Evolutionary conservation across 768 basidiomycete genomes (phyloP).

Genomic region (Pisolithus tinctorius): DNA sequence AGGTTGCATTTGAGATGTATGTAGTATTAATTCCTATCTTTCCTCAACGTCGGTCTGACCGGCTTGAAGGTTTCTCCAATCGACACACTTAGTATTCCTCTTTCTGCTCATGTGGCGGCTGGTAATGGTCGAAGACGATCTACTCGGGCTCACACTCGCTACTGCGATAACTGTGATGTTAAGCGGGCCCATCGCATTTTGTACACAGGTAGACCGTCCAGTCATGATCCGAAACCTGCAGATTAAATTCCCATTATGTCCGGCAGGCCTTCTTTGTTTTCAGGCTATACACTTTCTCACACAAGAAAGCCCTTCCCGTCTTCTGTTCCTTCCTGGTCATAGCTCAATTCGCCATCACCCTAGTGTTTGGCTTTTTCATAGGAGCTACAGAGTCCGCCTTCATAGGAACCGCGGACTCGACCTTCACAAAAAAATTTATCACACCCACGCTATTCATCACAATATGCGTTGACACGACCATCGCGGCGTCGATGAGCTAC

Average conservation of each 20-base stretch:
- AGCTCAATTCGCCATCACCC: background rate
- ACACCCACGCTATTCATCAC: background rate
- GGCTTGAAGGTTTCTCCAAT: no score
- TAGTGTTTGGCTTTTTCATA: background rate
- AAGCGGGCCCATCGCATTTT: background rate
- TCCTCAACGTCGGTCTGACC: no score
- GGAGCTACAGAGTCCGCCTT: no score
- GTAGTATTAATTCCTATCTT: no score
- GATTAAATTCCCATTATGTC: background rate
- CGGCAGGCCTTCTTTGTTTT: background rate
- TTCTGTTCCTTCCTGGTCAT: background rate
- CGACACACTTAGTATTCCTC: no score
- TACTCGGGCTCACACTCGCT: background rate
- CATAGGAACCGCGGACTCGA: background rate
- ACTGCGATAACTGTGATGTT: background rate
- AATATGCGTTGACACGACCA: background rate
- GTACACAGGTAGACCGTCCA: background rate
- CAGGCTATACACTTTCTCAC: background rate
- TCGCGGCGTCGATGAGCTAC: background rate
- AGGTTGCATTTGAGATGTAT: no score
- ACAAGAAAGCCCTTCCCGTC: background rate
- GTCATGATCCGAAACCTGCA: background rate
- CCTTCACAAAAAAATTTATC: background rate
- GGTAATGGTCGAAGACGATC: background rate
- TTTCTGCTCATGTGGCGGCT: no score